Conservation (phyloP, 2,329 filamentous ascomycete genomes). For the Metarhizium brunneum region DNA sequence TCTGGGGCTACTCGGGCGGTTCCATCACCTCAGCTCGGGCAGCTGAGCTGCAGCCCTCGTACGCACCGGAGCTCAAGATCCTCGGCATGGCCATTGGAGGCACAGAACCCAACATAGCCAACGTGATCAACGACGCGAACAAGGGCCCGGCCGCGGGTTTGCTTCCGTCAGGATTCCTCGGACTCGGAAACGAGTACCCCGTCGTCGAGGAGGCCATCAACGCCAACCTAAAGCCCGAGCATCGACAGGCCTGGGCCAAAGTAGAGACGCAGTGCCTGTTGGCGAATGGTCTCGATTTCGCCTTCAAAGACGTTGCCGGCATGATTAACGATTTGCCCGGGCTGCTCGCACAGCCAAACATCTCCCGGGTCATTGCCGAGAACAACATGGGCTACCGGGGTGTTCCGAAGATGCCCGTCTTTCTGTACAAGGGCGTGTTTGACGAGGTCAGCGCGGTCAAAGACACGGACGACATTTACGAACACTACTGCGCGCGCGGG, state of each 20-base stretch:
- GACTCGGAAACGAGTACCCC: slow-evolving; percentile 14
- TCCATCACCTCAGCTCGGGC: slow-evolving; percentile 14
- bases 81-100: slow-evolving; percentile 17
- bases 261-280: slow-evolving; percentile 16
- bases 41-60: slow-evolving; percentile 15
- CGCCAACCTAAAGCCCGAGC: slow-evolving; percentile 11
- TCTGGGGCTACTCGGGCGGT: slow-evolving; percentile 27
- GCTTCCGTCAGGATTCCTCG: slow-evolving; percentile 12
- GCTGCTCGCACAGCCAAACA: not conserved
- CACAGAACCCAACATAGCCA: slow-evolving; percentile 11
- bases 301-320: slow-evolving; percentile 23
- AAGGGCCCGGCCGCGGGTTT: slow-evolving; percentile 9
- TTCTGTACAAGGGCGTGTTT: slow-evolving; percentile 1
- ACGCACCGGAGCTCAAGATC: slow-evolving; percentile 16
- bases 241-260: slow-evolving; percentile 18
- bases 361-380: not conserved
- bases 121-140: slow-evolving; percentile 11
- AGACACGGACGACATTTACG: slow-evolving; percentile 1
- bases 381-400: slow-evolving; percentile 1
- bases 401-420: not conserved
- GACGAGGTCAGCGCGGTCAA: not conserved
- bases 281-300: slow-evolving; percentile 18
- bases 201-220: slow-evolving; percentile 9
- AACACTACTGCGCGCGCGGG: slow-evolving; percentile 1
- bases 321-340: slow-evolving; percentile 26